Conservation (phyloP, 805 yeast species). For the Maudiozyma barnettii region DNA sequence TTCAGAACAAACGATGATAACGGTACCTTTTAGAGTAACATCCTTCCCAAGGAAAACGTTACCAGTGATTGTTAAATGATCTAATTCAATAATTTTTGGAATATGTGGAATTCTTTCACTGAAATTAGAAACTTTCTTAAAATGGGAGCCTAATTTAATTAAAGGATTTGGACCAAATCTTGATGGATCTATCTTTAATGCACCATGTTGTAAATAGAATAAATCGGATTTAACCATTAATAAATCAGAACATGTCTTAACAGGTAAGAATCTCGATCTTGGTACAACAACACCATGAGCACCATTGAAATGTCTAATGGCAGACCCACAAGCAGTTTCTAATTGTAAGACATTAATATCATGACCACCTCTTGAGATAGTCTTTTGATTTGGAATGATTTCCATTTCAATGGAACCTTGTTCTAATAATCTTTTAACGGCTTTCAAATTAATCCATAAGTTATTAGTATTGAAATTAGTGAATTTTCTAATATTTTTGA, state of each 20-base stretch:
- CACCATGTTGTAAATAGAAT: conserved; percentile 85
- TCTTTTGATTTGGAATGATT: conserved; percentile 90
- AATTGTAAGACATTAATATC: conserved; percentile 86
- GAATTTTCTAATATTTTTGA: conserved; percentile 95
- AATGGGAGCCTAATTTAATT: conserved; percentile 92
- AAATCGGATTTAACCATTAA: conserved; percentile 91
- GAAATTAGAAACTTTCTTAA: conserved; percentile 90
- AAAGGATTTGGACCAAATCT: conserved; percentile 90
- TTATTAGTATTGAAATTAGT: conserved; percentile 97
- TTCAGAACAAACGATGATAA: conserved; percentile 92
- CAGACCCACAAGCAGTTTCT: conserved; percentile 99
- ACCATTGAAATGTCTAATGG: conserved; percentile 87
- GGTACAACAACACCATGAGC: conserved; percentile 99
- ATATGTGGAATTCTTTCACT: conserved; percentile 71
- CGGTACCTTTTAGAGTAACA: conserved; percentile 92
- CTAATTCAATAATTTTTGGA: conserved; percentile 93
- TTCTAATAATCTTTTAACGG: conserved; percentile 87
- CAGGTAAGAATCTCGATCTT: conserved; percentile 95
- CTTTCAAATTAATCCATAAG: conserved; percentile 92
- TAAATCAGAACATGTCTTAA: conserved; percentile 92
- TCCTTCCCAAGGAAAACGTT: conserved; percentile 85
- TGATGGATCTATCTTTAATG: conserved; percentile 69
- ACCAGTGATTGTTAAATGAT: conserved; percentile 95
- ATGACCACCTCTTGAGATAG: conserved; percentile 63
- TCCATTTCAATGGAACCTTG: conserved; percentile 75